Conservation (phyloP, 352 stramenopile genomes). For the Peronospora farinosa region DNA sequence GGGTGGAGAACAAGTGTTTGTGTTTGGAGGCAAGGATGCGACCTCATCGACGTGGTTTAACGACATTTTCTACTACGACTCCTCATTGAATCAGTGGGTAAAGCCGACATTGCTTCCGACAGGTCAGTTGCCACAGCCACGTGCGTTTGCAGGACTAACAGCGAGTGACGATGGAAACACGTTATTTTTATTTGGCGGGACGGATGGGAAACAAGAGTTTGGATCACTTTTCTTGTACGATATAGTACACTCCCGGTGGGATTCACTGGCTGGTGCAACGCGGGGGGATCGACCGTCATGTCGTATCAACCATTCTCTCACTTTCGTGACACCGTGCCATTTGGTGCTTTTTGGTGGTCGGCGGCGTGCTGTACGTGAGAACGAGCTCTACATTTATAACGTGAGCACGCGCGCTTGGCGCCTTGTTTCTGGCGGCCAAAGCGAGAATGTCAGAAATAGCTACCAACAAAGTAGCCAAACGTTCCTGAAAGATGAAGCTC, state of each 20-base stretch:
- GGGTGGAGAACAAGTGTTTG: slow-evolving; percentile 53
- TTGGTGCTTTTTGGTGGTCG: slow-evolving; percentile 59
- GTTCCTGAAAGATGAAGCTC: slow-evolving; percentile 7
- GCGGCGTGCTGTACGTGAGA: too few relatives aligned
- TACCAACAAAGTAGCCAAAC: slow-evolving; percentile 4
- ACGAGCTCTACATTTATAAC: slow-evolving; percentile 49
- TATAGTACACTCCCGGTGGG: slow-evolving; percentile 42
- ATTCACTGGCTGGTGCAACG: slow-evolving; percentile 33
- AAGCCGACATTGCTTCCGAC: slow-evolving; percentile 23
- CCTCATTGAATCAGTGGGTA: slow-evolving; percentile 51
- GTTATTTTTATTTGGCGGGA: slow-evolving; percentile 63
- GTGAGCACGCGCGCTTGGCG: slow-evolving; percentile 27
- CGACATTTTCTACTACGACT: slow-evolving; percentile 74
- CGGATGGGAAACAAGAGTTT: slow-evolving; percentile 49
- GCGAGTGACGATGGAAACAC: slow-evolving; percentile 39
- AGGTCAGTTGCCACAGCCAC: slow-evolving; percentile 34
- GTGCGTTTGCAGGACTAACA: slow-evolving; percentile 47
- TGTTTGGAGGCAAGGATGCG: slow-evolving; percentile 66
- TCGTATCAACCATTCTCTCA: slow-evolving; percentile 61
- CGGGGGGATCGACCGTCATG: slow-evolving; percentile 38
- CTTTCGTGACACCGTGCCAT: slow-evolving; percentile 37
- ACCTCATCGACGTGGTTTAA: slow-evolving; percentile 45
- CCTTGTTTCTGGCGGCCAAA: slow-evolving; percentile 12
- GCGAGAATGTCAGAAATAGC: slow-evolving; percentile 4
- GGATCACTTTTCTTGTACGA: slow-evolving; percentile 60